Evolutionary conservation across 352 stramenopile species (phyloP).

Genomic region (Phytophthora litchii): DNA sequence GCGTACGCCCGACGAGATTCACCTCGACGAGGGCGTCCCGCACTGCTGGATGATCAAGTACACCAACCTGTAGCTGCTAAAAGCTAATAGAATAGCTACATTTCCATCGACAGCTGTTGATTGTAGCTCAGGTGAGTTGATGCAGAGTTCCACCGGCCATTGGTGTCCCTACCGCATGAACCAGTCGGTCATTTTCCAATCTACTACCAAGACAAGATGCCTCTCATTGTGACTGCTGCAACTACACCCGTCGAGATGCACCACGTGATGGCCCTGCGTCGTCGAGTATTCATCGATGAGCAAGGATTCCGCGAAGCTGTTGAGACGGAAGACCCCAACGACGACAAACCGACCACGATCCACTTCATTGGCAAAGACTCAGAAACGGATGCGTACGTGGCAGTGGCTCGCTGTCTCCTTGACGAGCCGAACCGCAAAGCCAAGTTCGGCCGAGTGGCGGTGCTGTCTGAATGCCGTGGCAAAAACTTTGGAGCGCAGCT

Average conservation of each 20-base stretch:
- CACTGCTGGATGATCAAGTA: constrained; percentile 47
- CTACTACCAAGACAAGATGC: constrained; percentile 29
- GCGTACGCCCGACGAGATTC: constrained; percentile 30
- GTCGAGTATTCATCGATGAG: constrained; percentile 65
- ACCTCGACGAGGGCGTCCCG: constrained; percentile 37
- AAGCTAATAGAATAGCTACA: constrained; percentile 10
- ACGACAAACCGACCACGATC: constrained; percentile 51
- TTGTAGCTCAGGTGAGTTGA: constrained; percentile 20
- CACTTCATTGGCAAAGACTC: constrained; percentile 68
- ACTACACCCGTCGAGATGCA: constrained; percentile 50
- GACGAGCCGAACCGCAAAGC: constrained; percentile 47
- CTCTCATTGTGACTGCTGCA: constrained; percentile 47
- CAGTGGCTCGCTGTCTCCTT: constrained; percentile 55
- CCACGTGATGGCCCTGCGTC: constrained; percentile 50
- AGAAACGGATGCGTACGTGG: constrained; percentile 65
- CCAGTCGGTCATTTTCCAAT: constrained; percentile 13
- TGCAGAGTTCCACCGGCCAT: constrained; percentile 6
- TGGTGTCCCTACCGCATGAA: no score
- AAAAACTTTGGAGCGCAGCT: constrained; percentile 59
- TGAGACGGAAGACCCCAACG: constrained; percentile 52
- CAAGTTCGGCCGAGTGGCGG: constrained; percentile 67
- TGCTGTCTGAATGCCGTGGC: constrained; percentile 62
- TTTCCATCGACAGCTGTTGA: background rate
- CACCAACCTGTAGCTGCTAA: constrained; percentile 7
- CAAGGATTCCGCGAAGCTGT: constrained; percentile 47